Base-by-base conservation (phyloP, 139 green algal species). In the Volvox reticuliferus region DNA sequence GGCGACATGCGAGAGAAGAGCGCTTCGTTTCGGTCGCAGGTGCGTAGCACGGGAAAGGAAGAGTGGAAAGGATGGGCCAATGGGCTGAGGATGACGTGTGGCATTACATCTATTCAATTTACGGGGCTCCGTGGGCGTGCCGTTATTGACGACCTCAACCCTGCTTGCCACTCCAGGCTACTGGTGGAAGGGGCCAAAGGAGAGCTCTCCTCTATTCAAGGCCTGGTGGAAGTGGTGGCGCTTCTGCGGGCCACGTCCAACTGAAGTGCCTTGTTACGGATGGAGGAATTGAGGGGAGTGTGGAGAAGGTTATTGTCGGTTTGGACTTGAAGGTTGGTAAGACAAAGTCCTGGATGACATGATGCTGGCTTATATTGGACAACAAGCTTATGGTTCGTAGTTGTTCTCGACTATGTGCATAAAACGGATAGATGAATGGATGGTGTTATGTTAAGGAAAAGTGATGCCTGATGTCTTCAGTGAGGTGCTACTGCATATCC, bases 1-100 rank as follows among this genome's bases (percentile, higher is more conserved):
- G 18, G 96, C 97, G 0, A 93, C 89, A 21, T 99, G 97, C 87
- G 98, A 99, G 93, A 89, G 93, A 55, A 89, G 94, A 2, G 97
- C 97, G 67, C 93, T 99, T 77, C 77, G 88, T 16, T 97, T 99
- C 78, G 97, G 94, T 0, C 91, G 95, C 36, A 33, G 68, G 81
- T 93, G 98, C 68, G 89, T 1, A 12, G 18, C 21, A 21, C 17
- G 37, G 78, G n/a, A 33, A 19, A 5, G 30, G 33, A 36, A 62
- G 24, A 28, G 9, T 82, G 32, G 12, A n/a, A 30, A 20, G 33
- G 28, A 16, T 35, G 22, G 69, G 30, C 14, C 12, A 35, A 78
- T 26, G 12, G 69, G 13, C 69, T 16, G 20, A 78, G 14, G 69
- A n/a, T 44, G n/a, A 55, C 75, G 12, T 13, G n/a, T 44, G 30